phyloP scores from a whole-genome alignment of 306 rosid genomes.

The Malus domestica region ASM211411v1 NC_041801.1:13699501-13700000 shows the following conservation, averaged over 20 bases:
- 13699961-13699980: neutral
- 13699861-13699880: neutral
- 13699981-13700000: slow-evolving; percentile 58
- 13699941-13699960: neutral
- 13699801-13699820: slow-evolving; percentile 53
- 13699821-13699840: slow-evolving; percentile 44
- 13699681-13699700: neutral
- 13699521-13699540: too few relatives aligned
- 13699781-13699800: slow-evolving; percentile 61
- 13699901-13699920: slow-evolving; percentile 17
- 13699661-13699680: neutral
- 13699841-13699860: slow-evolving; percentile 37
- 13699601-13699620: too few relatives aligned
- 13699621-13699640: too few relatives aligned
- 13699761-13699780: slow-evolving; percentile 27
- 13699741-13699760: neutral
- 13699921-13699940: neutral
- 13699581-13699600: too few relatives aligned
- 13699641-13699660: neutral
- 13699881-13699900: neutral
- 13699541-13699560: too few relatives aligned
- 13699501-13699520: too few relatives aligned
- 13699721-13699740: neutral
- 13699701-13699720: neutral
- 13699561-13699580: too few relatives aligned